These are phyloP conservation scores for Pseudogymnoascus sp. DNA, from an alignment of 2,329 filamentous ascomycete genomes.

Conservation along the genomic window DNA sequence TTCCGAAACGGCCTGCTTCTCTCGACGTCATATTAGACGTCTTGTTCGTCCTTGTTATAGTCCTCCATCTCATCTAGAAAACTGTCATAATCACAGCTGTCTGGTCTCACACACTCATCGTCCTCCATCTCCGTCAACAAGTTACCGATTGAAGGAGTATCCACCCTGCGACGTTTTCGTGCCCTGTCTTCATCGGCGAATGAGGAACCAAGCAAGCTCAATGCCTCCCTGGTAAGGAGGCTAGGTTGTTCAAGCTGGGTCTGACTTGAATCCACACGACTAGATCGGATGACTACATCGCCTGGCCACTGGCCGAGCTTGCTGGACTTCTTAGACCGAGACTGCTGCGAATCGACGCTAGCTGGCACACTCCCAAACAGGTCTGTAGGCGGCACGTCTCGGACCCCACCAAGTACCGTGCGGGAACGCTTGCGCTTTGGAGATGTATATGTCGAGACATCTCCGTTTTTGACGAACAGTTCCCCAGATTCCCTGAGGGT, in stretches of 20 bases:
- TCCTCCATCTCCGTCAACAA: background rate
- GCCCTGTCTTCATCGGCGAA: background rate
- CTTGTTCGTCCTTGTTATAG: background rate
- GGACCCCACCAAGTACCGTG: background rate
- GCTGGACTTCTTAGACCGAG: background rate
- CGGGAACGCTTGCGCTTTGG: background rate
- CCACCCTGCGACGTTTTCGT: background rate
- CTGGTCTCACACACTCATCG: background rate
- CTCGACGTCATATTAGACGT: background rate
- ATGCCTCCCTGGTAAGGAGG: background rate
- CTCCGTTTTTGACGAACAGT: background rate
- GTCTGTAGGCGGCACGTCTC: background rate
- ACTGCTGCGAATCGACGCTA: background rate
- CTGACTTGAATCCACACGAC: background rate
- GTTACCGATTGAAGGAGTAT: background rate
- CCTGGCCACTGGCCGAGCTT: background rate
- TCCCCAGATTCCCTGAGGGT: background rate
- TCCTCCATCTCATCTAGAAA: background rate
- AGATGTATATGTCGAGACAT: background rate
- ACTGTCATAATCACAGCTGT: background rate
- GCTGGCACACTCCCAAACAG: background rate
- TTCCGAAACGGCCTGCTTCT: background rate
- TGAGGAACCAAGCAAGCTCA: background rate
- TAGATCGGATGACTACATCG: background rate
- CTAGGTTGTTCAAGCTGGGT: background rate